Evolutionary conservation across 495 filamentous ascomycete species (phyloP).

Genomic region (Aspergillus biplanus): DNA sequence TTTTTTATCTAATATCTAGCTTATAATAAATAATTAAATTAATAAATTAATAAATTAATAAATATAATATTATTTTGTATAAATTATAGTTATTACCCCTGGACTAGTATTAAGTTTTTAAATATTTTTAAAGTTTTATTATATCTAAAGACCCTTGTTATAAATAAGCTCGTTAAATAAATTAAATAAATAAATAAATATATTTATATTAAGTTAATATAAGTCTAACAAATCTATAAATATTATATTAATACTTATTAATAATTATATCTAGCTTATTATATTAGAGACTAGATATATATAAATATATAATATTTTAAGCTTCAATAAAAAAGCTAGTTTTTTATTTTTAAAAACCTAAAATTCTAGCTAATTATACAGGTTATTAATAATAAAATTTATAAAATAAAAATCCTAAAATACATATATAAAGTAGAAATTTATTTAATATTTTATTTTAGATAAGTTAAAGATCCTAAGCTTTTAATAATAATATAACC

Average conservation of each 20-base stretch:
- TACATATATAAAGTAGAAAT: neutral
- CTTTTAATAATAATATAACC: neutral
- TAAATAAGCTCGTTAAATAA: neutral
- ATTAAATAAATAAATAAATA: neutral
- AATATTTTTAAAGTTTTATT: neutral
- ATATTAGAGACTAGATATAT: neutral
- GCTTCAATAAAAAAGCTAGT: neutral
- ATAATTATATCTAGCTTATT: neutral
- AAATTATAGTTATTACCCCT: neutral
- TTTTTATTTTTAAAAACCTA: neutral
- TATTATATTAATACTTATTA: neutral
- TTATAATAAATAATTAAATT: no score
- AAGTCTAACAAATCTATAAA: neutral
- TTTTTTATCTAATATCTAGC: no score
- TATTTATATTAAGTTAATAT: neutral
- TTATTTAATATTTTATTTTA: neutral
- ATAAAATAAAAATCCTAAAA: neutral
- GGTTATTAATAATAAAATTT: neutral
- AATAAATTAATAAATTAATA: no score
- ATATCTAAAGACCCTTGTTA: neutral
- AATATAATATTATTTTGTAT: neutral
- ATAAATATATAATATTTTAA: neutral
- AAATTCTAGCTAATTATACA: neutral
- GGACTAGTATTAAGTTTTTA: neutral
- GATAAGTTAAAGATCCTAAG: neutral